Percentiles rank a stretch among this genome's conserved stretches.
Conservation (phyloP, 257 asterid species). For the Parsonsia alboflavescens region DNA sequence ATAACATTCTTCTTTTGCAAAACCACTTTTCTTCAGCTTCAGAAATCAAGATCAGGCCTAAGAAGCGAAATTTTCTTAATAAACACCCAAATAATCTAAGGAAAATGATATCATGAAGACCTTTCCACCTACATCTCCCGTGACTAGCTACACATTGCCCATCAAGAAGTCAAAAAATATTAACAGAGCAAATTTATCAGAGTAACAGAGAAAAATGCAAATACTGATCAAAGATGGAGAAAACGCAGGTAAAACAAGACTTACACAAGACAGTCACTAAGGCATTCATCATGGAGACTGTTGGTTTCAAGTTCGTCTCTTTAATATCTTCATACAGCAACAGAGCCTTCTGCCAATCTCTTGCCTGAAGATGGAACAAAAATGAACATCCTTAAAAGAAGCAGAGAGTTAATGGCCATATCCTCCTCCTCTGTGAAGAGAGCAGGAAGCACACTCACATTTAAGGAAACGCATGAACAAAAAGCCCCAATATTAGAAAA, state of each 20-base stretch:
- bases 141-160: neutral
- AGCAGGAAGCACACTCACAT: neutral
- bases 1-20: neutral
- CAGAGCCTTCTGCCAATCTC: slow-evolving; percentile 87
- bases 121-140: neutral
- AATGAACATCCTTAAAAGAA: slow-evolving; percentile 7
- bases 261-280: slow-evolving; percentile 88
- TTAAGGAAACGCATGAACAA: neutral
- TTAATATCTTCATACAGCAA: slow-evolving; percentile 61
- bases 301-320: slow-evolving; percentile 62
- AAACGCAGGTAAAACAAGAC: slow-evolving; percentile 22
- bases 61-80: neutral
- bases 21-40: neutral
- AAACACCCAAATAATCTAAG: neutral
- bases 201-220: neutral
- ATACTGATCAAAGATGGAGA: neutral
- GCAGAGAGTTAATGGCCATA: neutral
- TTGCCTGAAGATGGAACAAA: slow-evolving; percentile 48
- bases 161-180: neutral
- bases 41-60: neutral
- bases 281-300: slow-evolving; percentile 93
- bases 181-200: neutral
- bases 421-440: neutral
- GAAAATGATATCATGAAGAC: neutral
- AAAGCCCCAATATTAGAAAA: neutral